phyloP scores from a whole-genome alignment of 129 eudicot species.

The Ambrosia trifida region DNA sequence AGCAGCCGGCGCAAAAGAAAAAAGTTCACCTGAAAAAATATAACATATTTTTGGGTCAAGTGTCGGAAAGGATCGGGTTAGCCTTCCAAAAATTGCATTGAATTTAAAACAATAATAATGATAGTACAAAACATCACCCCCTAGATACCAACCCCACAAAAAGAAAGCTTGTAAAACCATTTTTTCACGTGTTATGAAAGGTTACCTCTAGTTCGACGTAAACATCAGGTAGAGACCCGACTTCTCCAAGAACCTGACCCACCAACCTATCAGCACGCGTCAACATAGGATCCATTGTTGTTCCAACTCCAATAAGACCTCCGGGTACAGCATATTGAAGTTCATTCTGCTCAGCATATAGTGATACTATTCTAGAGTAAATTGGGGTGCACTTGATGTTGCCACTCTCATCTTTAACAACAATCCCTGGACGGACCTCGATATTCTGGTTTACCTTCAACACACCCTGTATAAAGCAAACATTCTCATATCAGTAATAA shows the following conservation, averaged over 20 bases:
- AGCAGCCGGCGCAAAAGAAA: constrained; percentile 80
- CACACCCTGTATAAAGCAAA: constrained; percentile 68
- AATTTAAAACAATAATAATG: no score
- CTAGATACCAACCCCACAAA: no score
- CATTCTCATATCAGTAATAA: not conserved
- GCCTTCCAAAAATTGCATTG: no score
- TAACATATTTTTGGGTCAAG: no score
- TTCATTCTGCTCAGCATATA: constrained; percentile 92
- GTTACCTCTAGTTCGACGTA: constrained; percentile 86
- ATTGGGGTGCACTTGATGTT: constrained; percentile 96
- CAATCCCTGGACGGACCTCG: constrained; percentile 99
- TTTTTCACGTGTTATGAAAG: not conserved
- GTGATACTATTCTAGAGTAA: constrained; percentile 89
- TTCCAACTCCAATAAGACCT: constrained; percentile 97
- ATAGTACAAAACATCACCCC: not conserved
- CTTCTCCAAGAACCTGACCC: constrained; percentile 99
- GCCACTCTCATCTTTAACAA: constrained; percentile 89
- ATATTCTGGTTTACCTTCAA: constrained; percentile 85
- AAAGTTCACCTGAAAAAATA: constrained; percentile 68
- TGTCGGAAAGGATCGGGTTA: no score
- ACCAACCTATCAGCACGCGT: constrained; percentile 99
- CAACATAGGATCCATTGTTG: constrained; percentile 96
- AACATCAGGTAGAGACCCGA: constrained; percentile 89
- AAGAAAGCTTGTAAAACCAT: no score
- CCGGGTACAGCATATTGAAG: constrained; percentile 98